Percentiles rank a stretch among this genome's conserved stretches.
phyloP scores from a whole-genome alignment of 2,329 filamentous ascomycete genomes.

The Talaromyces sp. region DNA sequence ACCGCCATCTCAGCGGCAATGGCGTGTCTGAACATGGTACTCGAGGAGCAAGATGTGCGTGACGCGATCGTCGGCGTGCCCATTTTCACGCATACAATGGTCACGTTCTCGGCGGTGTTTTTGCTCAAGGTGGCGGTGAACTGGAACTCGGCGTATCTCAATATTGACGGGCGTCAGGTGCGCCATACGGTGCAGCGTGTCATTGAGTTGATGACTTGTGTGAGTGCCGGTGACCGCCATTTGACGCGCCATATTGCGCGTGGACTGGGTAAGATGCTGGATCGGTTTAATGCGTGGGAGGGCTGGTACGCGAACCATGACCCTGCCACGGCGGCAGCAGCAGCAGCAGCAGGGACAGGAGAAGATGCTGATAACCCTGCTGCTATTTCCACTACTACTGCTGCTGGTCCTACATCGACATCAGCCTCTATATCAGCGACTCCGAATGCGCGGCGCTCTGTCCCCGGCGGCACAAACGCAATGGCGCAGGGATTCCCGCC shows the following conservation, averaged over 20 bases:
- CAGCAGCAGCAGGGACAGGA: neutral
- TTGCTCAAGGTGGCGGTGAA: conserved; percentile 41
- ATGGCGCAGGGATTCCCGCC: conserved; percentile 38
- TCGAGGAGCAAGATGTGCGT: conserved; percentile 45
- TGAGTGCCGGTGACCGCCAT: conserved; percentile 38
- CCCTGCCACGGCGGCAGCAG: neutral
- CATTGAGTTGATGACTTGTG: conserved; percentile 36
- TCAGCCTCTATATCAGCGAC: neutral
- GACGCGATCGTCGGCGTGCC: conserved; percentile 46
- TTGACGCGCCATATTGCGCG: conserved; percentile 38
- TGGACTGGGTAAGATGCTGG: conserved; percentile 37
- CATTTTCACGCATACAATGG: conserved; percentile 42
- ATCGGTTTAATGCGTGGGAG: conserved; percentile 38
- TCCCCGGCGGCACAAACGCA: conserved; percentile 37
- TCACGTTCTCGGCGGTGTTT: conserved; percentile 43
- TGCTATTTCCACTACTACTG: neutral
- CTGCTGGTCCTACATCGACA: neutral
- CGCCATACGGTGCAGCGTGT: conserved; percentile 35
- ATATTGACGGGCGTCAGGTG: conserved; percentile 33
- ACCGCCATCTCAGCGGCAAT: conserved; percentile 46
- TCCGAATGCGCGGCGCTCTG: conserved; percentile 15
- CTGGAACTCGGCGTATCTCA: conserved; percentile 39
- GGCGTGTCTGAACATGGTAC: conserved; percentile 42
- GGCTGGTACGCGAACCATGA: conserved; percentile 21
- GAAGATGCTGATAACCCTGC: neutral